Base-by-base conservation (phyloP, 371 early-diverging fungal genomes). In the Zychaea mexicana region DNA sequence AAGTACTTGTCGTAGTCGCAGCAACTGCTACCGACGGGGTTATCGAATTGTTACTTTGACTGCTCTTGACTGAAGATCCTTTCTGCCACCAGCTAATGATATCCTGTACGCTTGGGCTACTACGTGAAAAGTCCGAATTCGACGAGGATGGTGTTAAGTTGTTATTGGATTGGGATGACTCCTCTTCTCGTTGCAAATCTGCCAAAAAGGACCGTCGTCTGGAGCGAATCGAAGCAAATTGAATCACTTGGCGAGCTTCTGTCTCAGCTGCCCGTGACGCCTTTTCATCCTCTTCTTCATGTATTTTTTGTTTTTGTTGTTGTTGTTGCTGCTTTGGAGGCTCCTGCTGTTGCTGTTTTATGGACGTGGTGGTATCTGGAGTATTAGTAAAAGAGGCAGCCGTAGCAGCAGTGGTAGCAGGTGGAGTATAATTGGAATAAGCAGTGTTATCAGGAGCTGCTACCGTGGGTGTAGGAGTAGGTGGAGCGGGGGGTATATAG, bases 381-480 rank as follows among this genome's bases (percentile, higher is more conserved):
- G 7, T 12, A 15, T n/a, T n/a, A n/a, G n/a, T n/a, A n/a, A n/a
- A n/a, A n/a, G n/a, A n/a, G n/a, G n/a, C n/a, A n/a, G n/a, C n/a
- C n/a, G n/a, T n/a, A n/a, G n/a, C n/a, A n/a, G n/a, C n/a, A n/a
- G n/a, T n/a, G n/a, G n/a, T n/a, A n/a, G n/a, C n/a, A n/a, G n/a
- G n/a, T n/a, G n/a, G n/a, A n/a, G n/a, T n/a, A n/a, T n/a, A n/a
- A n/a, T n/a, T n/a, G n/a, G 15, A 19, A 6, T 8, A 47, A 22
- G 19, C 13, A 72, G 56, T 1, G 69, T 61, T 27, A 74, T 26
- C n/a, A 69, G 70, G 1, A 68, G 63, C 10, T 73, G 56, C 52
- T 73, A 72, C 33, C 68, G 71, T 42, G n/a, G 4, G 42, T 42
- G 42, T 42, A 4, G 42, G 42, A 4, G 42, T 42, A 42, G 42